Evolutionary conservation across 495 filamentous ascomycete genomes (phyloP).

Genomic region (Xylaria curta): DNA sequence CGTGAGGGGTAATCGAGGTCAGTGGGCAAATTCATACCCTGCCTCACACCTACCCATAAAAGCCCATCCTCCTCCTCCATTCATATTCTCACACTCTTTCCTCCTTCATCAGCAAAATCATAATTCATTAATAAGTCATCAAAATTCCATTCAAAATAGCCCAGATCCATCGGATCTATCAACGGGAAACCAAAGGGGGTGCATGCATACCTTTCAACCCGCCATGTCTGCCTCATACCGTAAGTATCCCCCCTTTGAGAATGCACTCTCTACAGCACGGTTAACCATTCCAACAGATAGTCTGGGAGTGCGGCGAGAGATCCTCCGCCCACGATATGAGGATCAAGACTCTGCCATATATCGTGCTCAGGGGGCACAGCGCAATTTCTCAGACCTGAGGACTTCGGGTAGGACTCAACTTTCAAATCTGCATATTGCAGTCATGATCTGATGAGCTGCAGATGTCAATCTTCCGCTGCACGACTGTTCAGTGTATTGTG

Average conservation of each 20-base stretch:
- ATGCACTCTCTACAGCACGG: not conserved
- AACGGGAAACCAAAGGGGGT: not conserved
- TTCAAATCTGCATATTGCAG: not conserved
- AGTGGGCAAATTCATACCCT: constrained; percentile 20
- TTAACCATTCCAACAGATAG: constrained; percentile 1
- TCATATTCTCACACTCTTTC: constrained; percentile 11
- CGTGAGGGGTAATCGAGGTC: constrained; percentile 23
- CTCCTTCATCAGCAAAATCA: constrained; percentile 11
- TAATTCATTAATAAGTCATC: constrained; percentile 16
- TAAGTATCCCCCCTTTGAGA: constrained; percentile 2
- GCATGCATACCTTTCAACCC: constrained; percentile 18
- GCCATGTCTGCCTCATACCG: constrained; percentile 5
- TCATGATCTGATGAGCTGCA: constrained; percentile 12
- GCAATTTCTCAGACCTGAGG: not conserved
- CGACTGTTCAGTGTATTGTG: not conserved
- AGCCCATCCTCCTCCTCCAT: constrained; percentile 22
- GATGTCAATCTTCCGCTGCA: constrained; percentile 14
- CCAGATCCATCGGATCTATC: not conserved
- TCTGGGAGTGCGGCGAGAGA: not conserved
- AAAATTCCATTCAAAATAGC: constrained; percentile 11
- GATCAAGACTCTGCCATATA: not conserved
- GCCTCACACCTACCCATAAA: constrained; percentile 25
- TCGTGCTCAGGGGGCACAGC: not conserved
- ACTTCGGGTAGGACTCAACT: not conserved
- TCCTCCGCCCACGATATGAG: not conserved